Evolutionary conservation across 306 rosid species (phyloP).

Genomic region (Pachyrhizus erosus): DNA sequence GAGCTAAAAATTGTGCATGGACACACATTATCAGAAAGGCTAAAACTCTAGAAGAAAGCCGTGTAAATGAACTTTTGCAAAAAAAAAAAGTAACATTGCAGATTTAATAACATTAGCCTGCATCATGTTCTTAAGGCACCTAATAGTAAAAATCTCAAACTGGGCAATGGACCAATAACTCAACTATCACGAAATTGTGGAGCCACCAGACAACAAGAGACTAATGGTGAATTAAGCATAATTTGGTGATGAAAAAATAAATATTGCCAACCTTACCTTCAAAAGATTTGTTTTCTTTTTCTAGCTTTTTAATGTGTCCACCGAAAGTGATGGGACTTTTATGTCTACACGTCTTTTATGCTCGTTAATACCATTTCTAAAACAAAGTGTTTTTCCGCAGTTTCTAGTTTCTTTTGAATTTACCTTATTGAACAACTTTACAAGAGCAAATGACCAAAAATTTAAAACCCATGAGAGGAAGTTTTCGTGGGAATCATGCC

Average conservation of each 20-base stretch:
- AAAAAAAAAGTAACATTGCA: neutral
- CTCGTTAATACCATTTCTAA: neutral
- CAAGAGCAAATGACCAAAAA: constrained; percentile 15
- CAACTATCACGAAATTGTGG: constrained; percentile 16
- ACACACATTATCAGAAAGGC: neutral
- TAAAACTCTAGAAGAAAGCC: neutral
- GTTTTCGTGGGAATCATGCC: constrained; percentile 17
- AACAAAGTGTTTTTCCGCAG: constrained; percentile 7
- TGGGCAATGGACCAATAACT: neutral
- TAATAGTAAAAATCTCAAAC: neutral
- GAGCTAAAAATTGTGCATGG: neutral
- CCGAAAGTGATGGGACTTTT: constrained; percentile 28
- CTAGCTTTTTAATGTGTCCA: constrained; percentile 33
- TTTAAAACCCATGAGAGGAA: neutral
- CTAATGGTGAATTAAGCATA: constrained; percentile 26
- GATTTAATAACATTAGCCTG: neutral
- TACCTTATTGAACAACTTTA: neutral
- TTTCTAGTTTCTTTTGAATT: neutral
- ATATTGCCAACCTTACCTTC: constrained; percentile 46
- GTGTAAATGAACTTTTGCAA: neutral
- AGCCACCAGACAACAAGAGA: constrained; percentile 30
- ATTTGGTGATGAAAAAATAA: neutral
- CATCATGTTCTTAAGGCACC: neutral
- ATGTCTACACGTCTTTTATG: constrained; percentile 30
- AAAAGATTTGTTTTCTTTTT: neutral